Conservation (phyloP, 73 alveolate genomes). For the Durusdinium trenchii region DNA sequence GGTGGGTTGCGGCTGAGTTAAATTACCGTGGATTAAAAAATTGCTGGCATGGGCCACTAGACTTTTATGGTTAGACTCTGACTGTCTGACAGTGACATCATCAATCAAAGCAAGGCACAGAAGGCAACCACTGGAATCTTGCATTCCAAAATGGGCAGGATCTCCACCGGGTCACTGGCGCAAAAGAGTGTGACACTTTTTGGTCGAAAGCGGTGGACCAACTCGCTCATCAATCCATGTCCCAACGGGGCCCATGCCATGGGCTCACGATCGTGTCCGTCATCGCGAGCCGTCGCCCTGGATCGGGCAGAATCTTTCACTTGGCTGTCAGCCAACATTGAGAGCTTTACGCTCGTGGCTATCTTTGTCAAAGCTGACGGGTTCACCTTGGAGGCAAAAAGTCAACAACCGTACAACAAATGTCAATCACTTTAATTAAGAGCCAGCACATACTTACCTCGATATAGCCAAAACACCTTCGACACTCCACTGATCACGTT, state of each 20-base stretch:
- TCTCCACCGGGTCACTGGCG: slow-evolving; percentile 3
- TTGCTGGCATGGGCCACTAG: too few relatives aligned
- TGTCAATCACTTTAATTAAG: too few relatives aligned
- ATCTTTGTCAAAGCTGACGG: neutral
- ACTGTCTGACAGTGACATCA: too few relatives aligned
- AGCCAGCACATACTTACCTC: too few relatives aligned
- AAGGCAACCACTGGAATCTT: slow-evolving; percentile 22
- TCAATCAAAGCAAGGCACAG: neutral
- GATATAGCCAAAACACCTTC: too few relatives aligned
- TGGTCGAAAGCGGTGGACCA: neutral
- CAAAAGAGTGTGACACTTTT: neutral
- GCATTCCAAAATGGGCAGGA: neutral
- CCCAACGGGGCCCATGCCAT: neutral
- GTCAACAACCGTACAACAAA: too few relatives aligned
- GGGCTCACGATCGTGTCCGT: neutral
- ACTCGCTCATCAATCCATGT: neutral
- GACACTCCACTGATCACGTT: neutral
- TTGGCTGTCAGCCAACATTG: neutral
- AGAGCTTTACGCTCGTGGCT: neutral
- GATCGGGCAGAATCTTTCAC: neutral
- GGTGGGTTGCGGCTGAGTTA: neutral
- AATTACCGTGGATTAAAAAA: neutral
- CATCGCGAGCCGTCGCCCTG: neutral
- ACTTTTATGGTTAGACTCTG: neutral
- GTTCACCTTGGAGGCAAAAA: too few relatives aligned